Percentiles rank a stretch among this genome's conserved stretches.
Evolutionary conservation across 495 filamentous ascomycete genomes (phyloP).

Genomic region (Patellaria atrata): DNA sequence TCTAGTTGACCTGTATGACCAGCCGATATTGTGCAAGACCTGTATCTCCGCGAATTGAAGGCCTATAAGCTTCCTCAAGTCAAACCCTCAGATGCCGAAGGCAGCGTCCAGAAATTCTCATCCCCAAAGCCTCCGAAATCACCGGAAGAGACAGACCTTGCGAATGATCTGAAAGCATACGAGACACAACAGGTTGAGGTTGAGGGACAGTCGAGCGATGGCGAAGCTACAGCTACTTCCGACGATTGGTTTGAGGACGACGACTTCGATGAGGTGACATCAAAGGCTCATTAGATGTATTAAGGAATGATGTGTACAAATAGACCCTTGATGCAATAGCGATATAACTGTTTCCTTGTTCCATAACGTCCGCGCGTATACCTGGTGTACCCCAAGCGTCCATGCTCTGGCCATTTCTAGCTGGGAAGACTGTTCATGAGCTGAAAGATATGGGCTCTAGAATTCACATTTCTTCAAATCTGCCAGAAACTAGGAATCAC

Average conservation of each 20-base stretch:
- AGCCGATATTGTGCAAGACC: conserved; percentile 93
- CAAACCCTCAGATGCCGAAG: conserved; percentile 77
- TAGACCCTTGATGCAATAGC: too few species aligned
- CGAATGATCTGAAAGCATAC: conserved; percentile 81
- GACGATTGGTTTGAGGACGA: conserved; percentile 63
- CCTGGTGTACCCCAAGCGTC: too few species aligned
- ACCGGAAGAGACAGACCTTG: conserved; percentile 84
- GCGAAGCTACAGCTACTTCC: conserved; percentile 41
- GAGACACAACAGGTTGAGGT: conserved; percentile 86
- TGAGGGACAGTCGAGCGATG: conserved; percentile 60
- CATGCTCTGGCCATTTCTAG: too few species aligned
- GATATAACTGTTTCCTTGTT: too few species aligned
- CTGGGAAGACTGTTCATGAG: too few species aligned
- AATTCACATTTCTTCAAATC: too few species aligned
- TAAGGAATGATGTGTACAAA: too few species aligned
- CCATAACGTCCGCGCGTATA: too few species aligned
- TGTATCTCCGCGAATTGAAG: conserved; percentile 91
- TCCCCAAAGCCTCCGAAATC: conserved; percentile 64
- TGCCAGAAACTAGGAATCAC: too few species aligned
- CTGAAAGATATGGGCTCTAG: too few species aligned
- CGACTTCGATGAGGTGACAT: conserved; percentile 30
- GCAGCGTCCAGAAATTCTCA: conserved; percentile 79
- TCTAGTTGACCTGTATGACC: neutral
- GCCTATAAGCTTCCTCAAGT: conserved; percentile 73
- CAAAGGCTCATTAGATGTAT: conserved; percentile 10